Conservation (phyloP, 306 rosid species). For the Rosa chinensis region DNA sequence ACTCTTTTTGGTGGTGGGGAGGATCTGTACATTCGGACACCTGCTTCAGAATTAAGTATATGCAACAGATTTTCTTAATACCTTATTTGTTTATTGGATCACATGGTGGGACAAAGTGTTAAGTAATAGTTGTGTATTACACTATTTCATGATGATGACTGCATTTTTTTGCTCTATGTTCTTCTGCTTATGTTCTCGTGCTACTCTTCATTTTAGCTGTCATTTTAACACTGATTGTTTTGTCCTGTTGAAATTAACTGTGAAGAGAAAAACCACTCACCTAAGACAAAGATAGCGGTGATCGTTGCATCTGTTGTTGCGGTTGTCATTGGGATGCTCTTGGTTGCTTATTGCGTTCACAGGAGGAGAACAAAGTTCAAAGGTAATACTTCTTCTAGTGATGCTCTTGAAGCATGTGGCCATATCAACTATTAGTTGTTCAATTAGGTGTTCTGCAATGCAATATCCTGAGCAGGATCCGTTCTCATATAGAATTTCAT, state of each 20-base stretch:
- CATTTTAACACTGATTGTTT: neutral
- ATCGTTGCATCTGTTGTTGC: neutral
- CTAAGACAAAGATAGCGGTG: slow-evolving; percentile 15
- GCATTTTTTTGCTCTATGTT: neutral
- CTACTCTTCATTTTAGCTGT: neutral
- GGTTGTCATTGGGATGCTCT: slow-evolving; percentile 17
- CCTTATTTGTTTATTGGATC: neutral
- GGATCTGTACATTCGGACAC: slow-evolving; percentile 38
- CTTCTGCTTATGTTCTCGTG: neutral
- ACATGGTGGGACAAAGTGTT: neutral
- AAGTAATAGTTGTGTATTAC: neutral
- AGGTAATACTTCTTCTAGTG: slow-evolving; percentile 21
- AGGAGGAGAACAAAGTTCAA: slow-evolving; percentile 12
- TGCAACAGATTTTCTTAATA: neutral
- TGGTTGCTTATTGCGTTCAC: slow-evolving; percentile 23
- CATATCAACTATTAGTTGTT: neutral
- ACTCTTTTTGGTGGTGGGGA: slow-evolving; percentile 21
- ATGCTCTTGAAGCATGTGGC: neutral
- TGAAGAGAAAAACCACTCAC: slow-evolving; percentile 17
- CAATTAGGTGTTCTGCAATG: slow-evolving; percentile 2
- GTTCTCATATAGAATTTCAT: neutral
- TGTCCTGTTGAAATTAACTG: slow-evolving; percentile 4
- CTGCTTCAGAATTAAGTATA: slow-evolving; percentile 34
- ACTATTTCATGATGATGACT: neutral
- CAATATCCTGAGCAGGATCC: neutral